Conservation (phyloP, 768 basidiomycete genomes). For the Crucibulum laeve region DNA sequence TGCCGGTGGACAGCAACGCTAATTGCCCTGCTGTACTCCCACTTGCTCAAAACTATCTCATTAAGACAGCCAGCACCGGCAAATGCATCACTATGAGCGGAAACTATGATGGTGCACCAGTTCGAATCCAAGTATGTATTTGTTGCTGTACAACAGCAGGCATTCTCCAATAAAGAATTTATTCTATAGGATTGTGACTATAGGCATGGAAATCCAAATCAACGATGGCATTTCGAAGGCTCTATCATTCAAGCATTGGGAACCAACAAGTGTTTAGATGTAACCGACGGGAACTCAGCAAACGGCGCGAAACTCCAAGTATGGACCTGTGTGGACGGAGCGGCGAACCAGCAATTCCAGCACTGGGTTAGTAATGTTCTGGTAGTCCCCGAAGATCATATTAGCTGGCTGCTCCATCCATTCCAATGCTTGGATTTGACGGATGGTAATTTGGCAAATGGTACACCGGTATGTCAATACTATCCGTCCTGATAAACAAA, state of each 20-base stretch:
- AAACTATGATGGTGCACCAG: conserved; percentile 20
- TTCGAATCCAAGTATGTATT: conserved; percentile 17
- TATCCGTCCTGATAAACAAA: neutral
- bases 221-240: conserved; percentile 17
- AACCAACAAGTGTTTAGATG: conserved; percentile 17
- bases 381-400: conserved; percentile 8
- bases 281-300: conserved; percentile 10
- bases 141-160: conserved; percentile 4
- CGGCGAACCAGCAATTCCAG: conserved; percentile 15
- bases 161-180: neutral
- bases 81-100: conserved; percentile 21
- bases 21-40: conserved; percentile 8
- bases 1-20: conserved; percentile 9
- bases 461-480: conserved; percentile 6
- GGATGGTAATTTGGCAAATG: conserved; percentile 7
- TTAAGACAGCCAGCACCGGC: conserved; percentile 7
- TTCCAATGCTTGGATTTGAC: conserved; percentile 13
- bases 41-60: conserved; percentile 7
- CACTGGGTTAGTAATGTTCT: conserved; percentile 7
- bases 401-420: conserved; percentile 6
- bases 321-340: conserved; percentile 15
- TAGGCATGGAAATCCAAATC: conserved; percentile 10
- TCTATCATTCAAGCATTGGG: conserved; percentile 10
- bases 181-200: conserved; percentile 7
- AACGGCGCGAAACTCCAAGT: conserved; percentile 16